Percentiles rank a stretch among this genome's conserved stretches.
Conservation (phyloP, 2,329 filamentous ascomycete species). For the Diaporthe sp. region DNA sequence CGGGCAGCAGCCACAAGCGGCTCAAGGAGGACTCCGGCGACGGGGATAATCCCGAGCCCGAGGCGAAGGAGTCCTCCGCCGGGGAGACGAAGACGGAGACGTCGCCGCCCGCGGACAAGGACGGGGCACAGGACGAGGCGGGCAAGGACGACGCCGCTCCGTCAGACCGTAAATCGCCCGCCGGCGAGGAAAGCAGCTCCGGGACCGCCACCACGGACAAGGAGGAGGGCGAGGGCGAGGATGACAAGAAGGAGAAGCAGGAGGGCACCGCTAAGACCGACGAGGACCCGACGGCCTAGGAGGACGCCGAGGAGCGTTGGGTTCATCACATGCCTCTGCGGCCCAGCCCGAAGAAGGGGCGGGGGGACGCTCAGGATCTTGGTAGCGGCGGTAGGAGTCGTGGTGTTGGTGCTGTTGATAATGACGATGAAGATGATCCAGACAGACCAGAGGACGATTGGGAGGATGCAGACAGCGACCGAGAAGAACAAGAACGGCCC, state of each 20-base stretch:
- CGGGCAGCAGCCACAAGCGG: slow-evolving; percentile 57
- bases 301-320: slow-evolving; percentile 26
- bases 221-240: background rate
- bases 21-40: slow-evolving; percentile 57
- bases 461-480: background rate
- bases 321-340: slow-evolving; percentile 22
- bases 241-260: background rate
- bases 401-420: background rate
- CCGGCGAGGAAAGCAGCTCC: slow-evolving; percentile 37
- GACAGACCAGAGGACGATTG: background rate
- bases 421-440: background rate
- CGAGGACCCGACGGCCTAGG: slow-evolving; percentile 30
- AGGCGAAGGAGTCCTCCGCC: slow-evolving; percentile 11
- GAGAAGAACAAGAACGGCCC: background rate
- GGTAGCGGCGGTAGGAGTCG: background rate
- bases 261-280: slow-evolving; percentile 22
- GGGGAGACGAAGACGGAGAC: slow-evolving; percentile 35
- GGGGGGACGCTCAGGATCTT: background rate
- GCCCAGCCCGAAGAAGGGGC: slow-evolving; percentile 14
- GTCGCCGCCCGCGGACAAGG: background rate
- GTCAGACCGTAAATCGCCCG: background rate
- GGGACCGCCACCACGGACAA: slow-evolving; percentile 29
- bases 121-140: slow-evolving; percentile 7
- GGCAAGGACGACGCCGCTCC: background rate
- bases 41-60: slow-evolving; percentile 38